Percentiles rank a stretch among this genome's conserved stretches.
Evolutionary conservation across 805 yeast genomes (phyloP).

Genomic region (Candida ponderosae): DNA sequence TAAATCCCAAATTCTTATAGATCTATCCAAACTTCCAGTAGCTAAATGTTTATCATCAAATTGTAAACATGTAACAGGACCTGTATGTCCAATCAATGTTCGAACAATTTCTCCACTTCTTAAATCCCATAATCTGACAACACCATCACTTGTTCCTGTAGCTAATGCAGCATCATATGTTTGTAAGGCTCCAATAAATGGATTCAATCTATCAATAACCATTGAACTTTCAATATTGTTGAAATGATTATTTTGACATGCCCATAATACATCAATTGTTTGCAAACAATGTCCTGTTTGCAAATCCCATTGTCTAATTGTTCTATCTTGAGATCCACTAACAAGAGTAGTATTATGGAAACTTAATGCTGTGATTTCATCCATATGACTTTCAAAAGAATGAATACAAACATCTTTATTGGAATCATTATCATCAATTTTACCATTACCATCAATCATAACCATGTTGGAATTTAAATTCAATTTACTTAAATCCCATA

Average conservation of each 20-base stretch:
- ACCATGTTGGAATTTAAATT: slow-evolving; percentile 12
- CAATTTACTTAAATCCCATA: slow-evolving; percentile 45
- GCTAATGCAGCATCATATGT: slow-evolving; percentile 73
- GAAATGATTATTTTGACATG: slow-evolving; percentile 26
- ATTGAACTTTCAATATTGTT: slow-evolving; percentile 7
- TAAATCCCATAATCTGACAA: slow-evolving; percentile 70
- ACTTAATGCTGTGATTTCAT: slow-evolving; percentile 55
- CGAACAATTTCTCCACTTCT: slow-evolving; percentile 61
- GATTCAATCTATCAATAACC: slow-evolving; percentile 15
- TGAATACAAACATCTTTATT: slow-evolving; percentile 26
- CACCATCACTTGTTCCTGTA: slow-evolving; percentile 70
- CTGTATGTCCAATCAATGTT: slow-evolving; percentile 59
- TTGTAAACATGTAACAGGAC: slow-evolving; percentile 58
- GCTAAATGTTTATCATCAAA: slow-evolving; percentile 60
- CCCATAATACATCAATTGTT: slow-evolving; percentile 64
- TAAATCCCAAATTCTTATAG: slow-evolving; percentile 66
- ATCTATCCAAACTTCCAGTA: slow-evolving; percentile 57
- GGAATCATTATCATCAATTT: slow-evolving; percentile 6
- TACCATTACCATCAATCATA: slow-evolving; percentile 5
- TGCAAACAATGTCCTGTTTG: slow-evolving; percentile 58
- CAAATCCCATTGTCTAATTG: slow-evolving; percentile 72
- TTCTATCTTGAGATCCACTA: slow-evolving; percentile 64
- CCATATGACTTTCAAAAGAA: slow-evolving; percentile 58
- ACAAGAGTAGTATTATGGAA: slow-evolving; percentile 47
- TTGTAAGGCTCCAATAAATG: slow-evolving; percentile 60